Conservation (phyloP, 78 protist species). For the Salpingoeca rosetta region DNA sequence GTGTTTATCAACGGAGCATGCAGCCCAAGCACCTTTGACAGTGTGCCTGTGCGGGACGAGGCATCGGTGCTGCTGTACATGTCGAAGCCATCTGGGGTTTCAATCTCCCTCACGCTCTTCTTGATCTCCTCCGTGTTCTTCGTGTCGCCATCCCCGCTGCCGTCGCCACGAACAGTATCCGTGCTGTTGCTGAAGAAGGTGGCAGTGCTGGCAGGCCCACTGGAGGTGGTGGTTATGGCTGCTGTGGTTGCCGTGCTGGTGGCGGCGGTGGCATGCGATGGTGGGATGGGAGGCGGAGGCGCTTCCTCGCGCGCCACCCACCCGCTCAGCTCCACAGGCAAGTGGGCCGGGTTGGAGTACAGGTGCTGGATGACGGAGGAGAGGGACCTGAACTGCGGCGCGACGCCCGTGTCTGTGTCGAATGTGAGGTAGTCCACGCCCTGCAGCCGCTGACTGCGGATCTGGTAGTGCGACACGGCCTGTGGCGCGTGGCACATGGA, state of each 20-base stretch:
- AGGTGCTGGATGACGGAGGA: background rate
- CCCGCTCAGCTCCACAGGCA: background rate
- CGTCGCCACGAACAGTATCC: background rate
- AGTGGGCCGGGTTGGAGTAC: background rate
- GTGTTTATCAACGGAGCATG: too few relatives aligned
- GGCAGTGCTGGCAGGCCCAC: background rate
- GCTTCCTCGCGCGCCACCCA: background rate
- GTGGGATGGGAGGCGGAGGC: background rate
- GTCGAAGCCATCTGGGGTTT: too few relatives aligned
- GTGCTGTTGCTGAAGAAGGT: background rate
- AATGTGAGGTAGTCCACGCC: background rate
- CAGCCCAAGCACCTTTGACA: too few relatives aligned
- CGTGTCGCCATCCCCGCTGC: background rate
- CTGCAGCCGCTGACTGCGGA: background rate
- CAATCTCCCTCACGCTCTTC: too few relatives aligned
- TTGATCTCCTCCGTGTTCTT: too few relatives aligned
- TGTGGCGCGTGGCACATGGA: background rate
- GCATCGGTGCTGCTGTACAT: too few relatives aligned
- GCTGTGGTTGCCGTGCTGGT: background rate
- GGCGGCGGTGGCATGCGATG: background rate
- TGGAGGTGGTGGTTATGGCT: background rate
- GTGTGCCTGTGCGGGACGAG: too few relatives aligned
- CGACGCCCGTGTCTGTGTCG: background rate
- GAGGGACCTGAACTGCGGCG: background rate
- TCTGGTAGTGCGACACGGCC: background rate